These are phyloP conservation scores for Aspergillus intermedius DNA, from an alignment of 2,329 filamentous ascomycete genomes.

Conservation along the genomic window DNA sequence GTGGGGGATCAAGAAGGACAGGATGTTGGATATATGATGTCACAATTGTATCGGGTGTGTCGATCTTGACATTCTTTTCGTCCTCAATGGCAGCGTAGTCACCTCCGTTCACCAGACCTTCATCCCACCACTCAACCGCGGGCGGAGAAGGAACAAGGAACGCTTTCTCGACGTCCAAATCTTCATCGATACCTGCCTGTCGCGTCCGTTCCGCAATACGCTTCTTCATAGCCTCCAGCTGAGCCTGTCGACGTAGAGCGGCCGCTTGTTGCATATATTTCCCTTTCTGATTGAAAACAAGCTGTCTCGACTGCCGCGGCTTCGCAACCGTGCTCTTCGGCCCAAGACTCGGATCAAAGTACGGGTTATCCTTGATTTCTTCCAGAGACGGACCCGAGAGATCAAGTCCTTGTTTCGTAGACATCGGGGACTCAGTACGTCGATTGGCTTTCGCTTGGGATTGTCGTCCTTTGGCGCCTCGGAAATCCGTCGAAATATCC, in stretches of 20 bases:
- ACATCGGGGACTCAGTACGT: conserved; percentile 39
- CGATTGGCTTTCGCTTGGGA: conserved; percentile 49
- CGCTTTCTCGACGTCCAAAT: conserved; percentile 78
- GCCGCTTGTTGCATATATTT: conserved; percentile 96
- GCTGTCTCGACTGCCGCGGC: conserved; percentile 63
- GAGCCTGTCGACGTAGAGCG: conserved; percentile 77
- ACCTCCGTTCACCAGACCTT: conserved; percentile 69
- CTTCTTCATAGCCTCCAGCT: conserved; percentile 90
- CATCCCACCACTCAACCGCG: conserved; percentile 95
- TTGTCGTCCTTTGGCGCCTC: conserved; percentile 36
- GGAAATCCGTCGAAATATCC: conserved; percentile 41
- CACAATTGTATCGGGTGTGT: conserved; percentile 74
- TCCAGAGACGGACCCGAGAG: conserved; percentile 53
- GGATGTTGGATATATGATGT: conserved; percentile 91
- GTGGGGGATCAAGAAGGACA: conserved; percentile 80
- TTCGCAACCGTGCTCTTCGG: conserved; percentile 54
- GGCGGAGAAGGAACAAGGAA: conserved; percentile 80
- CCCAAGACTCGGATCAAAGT: conserved; percentile 67
- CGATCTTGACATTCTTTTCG: conserved; percentile 62
- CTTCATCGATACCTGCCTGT: conserved; percentile 90
- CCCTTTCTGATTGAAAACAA: conserved; percentile 90
- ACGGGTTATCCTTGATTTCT: conserved; percentile 66
- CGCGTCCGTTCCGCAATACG: conserved; percentile 80
- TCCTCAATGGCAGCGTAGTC: conserved; percentile 67
- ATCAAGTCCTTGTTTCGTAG: conserved; percentile 45